Percentiles rank a stretch among this genome's conserved stretches.
These are phyloP conservation scores for Saussurea involucrata DNA, from an alignment of 129 eudicot species.

Conservation along the genomic window DNA sequence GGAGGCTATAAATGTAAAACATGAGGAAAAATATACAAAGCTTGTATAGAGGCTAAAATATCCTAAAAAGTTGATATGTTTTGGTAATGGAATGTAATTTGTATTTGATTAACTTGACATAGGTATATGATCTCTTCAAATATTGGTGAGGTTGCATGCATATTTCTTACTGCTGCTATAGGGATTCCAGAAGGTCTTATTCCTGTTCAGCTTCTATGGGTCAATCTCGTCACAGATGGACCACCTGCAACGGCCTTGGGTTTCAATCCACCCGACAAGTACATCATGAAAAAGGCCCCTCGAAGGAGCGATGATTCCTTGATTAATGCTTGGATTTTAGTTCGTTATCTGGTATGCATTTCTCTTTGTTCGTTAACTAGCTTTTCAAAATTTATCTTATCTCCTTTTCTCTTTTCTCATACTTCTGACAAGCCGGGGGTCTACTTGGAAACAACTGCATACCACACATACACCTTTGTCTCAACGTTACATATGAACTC, in stretches of 20 bases:
- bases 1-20: neutral
- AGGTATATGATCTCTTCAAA: constrained; percentile 91
- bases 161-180: constrained; percentile 75
- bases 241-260: constrained; percentile 96
- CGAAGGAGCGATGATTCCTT: constrained; percentile 80
- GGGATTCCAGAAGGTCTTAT: constrained; percentile 88
- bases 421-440: neutral
- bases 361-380: neutral
- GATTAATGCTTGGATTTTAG: constrained; percentile 80
- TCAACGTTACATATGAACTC: neutral
- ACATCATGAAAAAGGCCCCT: constrained; percentile 77
- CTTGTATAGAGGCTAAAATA: too few species aligned
- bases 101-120: neutral
- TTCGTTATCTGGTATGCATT: constrained; percentile 68
- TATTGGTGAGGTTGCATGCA: constrained; percentile 85
- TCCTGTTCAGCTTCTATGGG: constrained; percentile 95
- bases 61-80: too few species aligned
- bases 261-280: constrained; percentile 83
- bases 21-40: too few species aligned
- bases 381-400: neutral
- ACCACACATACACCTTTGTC: neutral
- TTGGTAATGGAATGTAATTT: neutral
- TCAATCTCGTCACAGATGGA: constrained; percentile 82
- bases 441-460: neutral
- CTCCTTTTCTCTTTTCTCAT: neutral